Conservation (phyloP, 2,329 filamentous ascomycete species). For the Fusarium scirpi region DNA sequence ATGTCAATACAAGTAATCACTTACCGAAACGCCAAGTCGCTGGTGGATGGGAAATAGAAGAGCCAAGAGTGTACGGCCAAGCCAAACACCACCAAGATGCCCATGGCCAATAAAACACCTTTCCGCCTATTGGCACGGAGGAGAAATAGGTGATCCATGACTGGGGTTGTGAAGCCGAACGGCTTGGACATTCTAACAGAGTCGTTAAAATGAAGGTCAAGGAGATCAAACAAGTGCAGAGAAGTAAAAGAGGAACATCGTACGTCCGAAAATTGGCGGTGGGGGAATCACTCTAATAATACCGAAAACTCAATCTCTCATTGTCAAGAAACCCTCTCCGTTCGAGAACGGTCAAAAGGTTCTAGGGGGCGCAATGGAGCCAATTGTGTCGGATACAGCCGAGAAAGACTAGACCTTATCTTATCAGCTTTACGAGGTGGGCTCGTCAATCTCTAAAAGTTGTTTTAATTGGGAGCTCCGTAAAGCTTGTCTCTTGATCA, state of each 20-base stretch:
- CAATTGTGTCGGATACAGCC: not conserved
- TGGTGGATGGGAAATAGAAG: constrained; percentile 12
- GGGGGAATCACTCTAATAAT: not conserved
- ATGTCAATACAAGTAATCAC: not conserved
- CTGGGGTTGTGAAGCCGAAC: not conserved
- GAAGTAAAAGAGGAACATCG: not conserved
- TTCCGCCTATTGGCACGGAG: constrained; percentile 11
- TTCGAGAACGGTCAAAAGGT: not conserved
- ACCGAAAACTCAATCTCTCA: not conserved
- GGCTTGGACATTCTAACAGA: not conserved
- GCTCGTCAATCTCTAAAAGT: not conserved
- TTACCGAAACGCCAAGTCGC: constrained; percentile 4
- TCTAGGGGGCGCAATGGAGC: not conserved
- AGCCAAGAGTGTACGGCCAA: constrained; percentile 7
- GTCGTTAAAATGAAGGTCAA: not conserved
- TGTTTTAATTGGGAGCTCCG: not conserved
- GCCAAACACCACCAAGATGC: constrained; percentile 9
- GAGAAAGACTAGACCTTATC: not conserved
- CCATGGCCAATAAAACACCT: constrained; percentile 16
- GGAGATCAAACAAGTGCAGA: not conserved
- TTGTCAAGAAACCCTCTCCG: not conserved
- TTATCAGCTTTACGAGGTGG: not conserved
- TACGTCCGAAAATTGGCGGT: not conserved
- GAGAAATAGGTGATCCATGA: constrained; percentile 6
- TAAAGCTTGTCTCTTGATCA: not conserved